Evolutionary conservation across 331 rosid species (phyloP).

Genomic region (Saraca asoca): DNA sequence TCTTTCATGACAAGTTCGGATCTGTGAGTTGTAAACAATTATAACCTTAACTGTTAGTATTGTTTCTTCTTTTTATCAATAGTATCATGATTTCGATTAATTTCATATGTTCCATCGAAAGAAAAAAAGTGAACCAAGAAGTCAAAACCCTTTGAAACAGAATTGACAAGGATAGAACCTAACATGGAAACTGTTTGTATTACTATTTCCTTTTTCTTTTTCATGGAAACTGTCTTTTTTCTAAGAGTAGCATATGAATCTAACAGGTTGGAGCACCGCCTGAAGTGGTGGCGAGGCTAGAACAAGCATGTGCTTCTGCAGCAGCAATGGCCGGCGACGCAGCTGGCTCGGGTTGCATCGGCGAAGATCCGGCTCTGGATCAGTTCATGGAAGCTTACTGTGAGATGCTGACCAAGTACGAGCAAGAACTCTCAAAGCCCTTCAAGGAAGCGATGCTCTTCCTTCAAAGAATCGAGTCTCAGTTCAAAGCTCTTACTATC

Average conservation of each 20-base stretch:
- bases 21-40: constrained; percentile 34
- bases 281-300: constrained; percentile 71
- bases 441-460: constrained; percentile 85
- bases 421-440: constrained; percentile 85
- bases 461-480: constrained; percentile 68
- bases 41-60: neutral
- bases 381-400: constrained; percentile 98
- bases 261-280: constrained; percentile 84
- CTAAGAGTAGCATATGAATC: neutral
- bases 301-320: constrained; percentile 65
- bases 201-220: neutral
- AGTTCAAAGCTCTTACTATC: constrained; percentile 66
- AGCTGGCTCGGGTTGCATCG: constrained; percentile 46
- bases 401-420: constrained; percentile 88
- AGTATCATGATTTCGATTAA: neutral
- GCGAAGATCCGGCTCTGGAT: constrained; percentile 86
- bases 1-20: constrained; percentile 33
- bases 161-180: constrained; percentile 25
- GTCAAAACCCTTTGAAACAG: constrained; percentile 32
- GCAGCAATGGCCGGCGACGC: constrained; percentile 44
- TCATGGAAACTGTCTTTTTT: neutral
- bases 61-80: neutral
- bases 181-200: neutral
- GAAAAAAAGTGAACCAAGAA: constrained; percentile 4
- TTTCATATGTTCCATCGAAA: constrained; percentile 4